These are phyloP conservation scores for Actinomortierella wolfii DNA, from an alignment of 371 early-diverging fungal genomes.

Conservation along the genomic window DNA sequence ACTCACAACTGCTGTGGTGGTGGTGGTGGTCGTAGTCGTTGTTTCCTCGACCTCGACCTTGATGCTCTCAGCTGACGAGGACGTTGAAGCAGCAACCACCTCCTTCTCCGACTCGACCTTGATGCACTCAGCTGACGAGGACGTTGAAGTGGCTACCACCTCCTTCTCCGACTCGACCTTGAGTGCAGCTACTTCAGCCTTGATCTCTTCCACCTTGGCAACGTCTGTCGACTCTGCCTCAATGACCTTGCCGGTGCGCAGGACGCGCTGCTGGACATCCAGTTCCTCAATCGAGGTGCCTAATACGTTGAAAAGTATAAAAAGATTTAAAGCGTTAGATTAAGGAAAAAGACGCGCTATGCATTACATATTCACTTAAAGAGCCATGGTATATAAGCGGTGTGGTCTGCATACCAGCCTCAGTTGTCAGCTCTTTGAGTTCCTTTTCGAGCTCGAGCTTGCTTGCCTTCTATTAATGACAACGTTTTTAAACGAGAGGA, in stretches of 20 bases:
- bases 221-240: conserved; percentile 2
- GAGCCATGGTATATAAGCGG: neutral
- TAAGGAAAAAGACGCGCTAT: neutral
- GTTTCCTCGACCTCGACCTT: conserved; percentile 5
- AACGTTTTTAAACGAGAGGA: no score
- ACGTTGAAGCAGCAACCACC: neutral
- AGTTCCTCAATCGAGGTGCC: conserved; percentile 16
- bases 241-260: conserved; percentile 32
- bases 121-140: no score
- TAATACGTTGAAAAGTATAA: neutral
- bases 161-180: conserved; percentile 6
- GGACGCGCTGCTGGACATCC: conserved; percentile 24
- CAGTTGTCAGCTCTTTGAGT: conserved; percentile 18
- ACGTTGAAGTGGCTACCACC: conserved; percentile 1
- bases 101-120: conserved; percentile 6
- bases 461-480: no score
- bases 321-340: neutral
- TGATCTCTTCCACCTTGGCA: conserved; percentile 12
- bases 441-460: conserved; percentile 15
- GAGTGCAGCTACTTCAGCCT: conserved; percentile 12
- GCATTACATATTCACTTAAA: neutral
- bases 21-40: neutral
- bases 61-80: neutral
- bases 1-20: neutral
- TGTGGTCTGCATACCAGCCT: conserved; percentile 17